phyloP scores from a whole-genome alignment of 257 asterid genomes.

The Scutellaria baicalensis region DNA sequence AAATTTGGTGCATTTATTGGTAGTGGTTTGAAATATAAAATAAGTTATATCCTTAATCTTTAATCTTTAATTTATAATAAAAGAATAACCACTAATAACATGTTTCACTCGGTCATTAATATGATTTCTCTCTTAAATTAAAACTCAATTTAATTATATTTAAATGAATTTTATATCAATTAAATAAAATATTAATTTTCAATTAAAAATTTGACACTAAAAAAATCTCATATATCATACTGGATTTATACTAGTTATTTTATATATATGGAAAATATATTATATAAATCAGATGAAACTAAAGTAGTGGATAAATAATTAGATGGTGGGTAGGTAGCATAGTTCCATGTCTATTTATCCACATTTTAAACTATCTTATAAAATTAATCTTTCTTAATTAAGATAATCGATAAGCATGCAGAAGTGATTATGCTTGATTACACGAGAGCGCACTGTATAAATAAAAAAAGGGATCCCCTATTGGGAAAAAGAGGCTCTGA shows the following conservation, averaged over 20 bases:
- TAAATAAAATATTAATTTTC: no score
- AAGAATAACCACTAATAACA: no score
- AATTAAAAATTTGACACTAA: no score
- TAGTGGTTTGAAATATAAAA: background rate
- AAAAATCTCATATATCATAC: no score
- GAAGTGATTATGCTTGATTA: background rate
- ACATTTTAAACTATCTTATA: background rate
- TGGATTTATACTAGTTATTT: no score
- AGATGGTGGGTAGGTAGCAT: slow-evolving; percentile 6
- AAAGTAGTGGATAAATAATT: background rate
- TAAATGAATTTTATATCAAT: no score
- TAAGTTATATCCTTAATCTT: no score
- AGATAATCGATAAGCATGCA: background rate
- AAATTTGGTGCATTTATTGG: background rate
- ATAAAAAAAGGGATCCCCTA: background rate
- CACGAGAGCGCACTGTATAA: slow-evolving; percentile 8
- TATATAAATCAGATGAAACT: background rate
- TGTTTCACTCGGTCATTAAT: no score
- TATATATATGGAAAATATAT: background rate
- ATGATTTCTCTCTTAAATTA: no score
- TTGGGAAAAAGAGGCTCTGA: background rate
- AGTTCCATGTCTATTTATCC: background rate
- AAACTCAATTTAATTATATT: no score
- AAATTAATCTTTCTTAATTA: background rate
- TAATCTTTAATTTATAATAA: no score